Percentiles rank a stretch among this genome's conserved stretches.
Conservation (phyloP, 768 basidiomycete species). For the Amanita thiersii region DNA sequence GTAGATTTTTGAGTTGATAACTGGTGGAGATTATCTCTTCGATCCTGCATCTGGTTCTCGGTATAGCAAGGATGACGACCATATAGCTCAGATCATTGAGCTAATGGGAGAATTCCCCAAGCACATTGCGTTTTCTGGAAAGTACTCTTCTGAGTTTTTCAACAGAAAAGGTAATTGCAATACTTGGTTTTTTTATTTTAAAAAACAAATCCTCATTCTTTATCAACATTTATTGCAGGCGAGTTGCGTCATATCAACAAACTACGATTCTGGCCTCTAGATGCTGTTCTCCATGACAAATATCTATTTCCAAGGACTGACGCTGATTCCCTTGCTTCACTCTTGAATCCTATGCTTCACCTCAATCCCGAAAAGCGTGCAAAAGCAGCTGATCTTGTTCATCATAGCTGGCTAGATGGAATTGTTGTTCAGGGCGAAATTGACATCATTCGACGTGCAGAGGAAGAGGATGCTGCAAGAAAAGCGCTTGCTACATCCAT, state of each 20-base stretch:
- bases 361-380: constrained; percentile 86
- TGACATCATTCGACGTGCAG: constrained; percentile 64
- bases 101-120: constrained; percentile 87
- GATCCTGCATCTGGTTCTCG: constrained; percentile 93
- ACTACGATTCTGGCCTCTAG: constrained; percentile 85
- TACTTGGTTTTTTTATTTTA: not conserved
- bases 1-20: constrained; percentile 91
- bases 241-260: constrained; percentile 94
- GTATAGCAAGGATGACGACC: constrained; percentile 95
- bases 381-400: constrained; percentile 75
- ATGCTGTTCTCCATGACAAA: constrained; percentile 83
- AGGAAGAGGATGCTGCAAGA: constrained; percentile 38
- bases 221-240: constrained; percentile 21
- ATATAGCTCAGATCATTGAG: constrained; percentile 97
- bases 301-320: constrained; percentile 85
- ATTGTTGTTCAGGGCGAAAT: constrained; percentile 86
- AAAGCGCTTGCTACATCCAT: constrained; percentile 36
- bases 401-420: constrained; percentile 83
- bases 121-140: constrained; percentile 78
- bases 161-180: constrained; percentile 75
- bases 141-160: constrained; percentile 93
- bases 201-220: not conserved
- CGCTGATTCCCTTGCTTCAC: constrained; percentile 72
- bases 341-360: constrained; percentile 85
- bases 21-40: constrained; percentile 96